Conservation (phyloP, 352 stramenopile genomes). For the Globisporangium takayamanum region DNA sequence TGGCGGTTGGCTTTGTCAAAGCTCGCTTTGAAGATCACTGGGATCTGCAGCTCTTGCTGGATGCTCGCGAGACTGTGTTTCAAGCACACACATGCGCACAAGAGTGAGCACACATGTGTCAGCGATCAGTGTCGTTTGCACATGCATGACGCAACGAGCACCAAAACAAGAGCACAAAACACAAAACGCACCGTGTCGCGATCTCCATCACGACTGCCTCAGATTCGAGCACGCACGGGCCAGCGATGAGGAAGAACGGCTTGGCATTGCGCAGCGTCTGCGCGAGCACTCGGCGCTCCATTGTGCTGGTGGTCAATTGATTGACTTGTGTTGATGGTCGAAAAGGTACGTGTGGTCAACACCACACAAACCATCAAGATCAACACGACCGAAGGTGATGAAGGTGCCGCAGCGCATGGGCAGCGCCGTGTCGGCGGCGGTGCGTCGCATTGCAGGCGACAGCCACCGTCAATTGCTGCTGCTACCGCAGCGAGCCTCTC, state of each 20-base stretch:
- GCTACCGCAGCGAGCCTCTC: neutral
- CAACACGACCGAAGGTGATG: neutral
- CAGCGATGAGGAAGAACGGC: constrained; percentile 84
- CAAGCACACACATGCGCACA: neutral
- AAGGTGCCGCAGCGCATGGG: constrained; percentile 8
- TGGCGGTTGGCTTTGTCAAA: constrained; percentile 89
- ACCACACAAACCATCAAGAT: constrained; percentile 1
- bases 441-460: neutral
- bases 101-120: neutral
- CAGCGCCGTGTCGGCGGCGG: constrained; percentile 2
- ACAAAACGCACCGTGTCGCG: constrained; percentile 36
- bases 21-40: constrained; percentile 85
- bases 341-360: too few relatives aligned
- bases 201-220: constrained; percentile 61
- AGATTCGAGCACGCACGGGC: constrained; percentile 77
- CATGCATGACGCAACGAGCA: neutral
- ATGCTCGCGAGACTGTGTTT: constrained; percentile 41
- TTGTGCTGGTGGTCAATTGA: neutral
- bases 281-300: constrained; percentile 47
- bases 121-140: neutral
- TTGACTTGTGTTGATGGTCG: neutral
- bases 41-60: constrained; percentile 53
- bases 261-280: constrained; percentile 42
- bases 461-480: neutral
- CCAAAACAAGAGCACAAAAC: neutral